These are phyloP conservation scores for Niveomyces coronatus DNA, from an alignment of 2,329 filamentous ascomycete species.

Conservation along the genomic window DNA sequence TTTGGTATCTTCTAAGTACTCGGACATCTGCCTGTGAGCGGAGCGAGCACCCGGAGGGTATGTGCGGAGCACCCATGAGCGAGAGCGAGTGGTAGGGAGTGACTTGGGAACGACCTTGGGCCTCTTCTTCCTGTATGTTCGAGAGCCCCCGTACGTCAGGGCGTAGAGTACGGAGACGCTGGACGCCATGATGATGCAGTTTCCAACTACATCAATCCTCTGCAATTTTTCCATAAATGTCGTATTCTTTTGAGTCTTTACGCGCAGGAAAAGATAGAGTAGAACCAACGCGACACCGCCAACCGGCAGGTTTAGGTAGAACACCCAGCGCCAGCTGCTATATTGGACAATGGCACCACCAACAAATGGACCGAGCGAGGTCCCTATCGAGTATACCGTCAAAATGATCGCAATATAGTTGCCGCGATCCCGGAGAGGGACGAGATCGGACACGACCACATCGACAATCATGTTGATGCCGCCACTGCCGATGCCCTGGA, in stretches of 20 bases:
- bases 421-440: slow-evolving; percentile 33
- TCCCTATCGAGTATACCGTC: slow-evolving; percentile 21
- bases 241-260: slow-evolving; percentile 11
- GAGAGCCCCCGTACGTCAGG: slow-evolving; percentile 11
- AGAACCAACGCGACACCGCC: slow-evolving; percentile 14
- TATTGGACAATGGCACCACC: slow-evolving; percentile 14
- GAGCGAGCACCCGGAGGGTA: too few species aligned
- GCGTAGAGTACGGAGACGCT: slow-evolving; percentile 16
- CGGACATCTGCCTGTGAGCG: too few species aligned
- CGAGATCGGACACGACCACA: slow-evolving; percentile 27
- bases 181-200: slow-evolving; percentile 25
- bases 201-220: slow-evolving; percentile 30
- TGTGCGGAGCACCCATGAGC: too few species aligned
- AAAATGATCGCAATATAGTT: slow-evolving; percentile 24
- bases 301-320: slow-evolving; percentile 29
- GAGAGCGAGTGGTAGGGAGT: too few species aligned
- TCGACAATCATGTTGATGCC: slow-evolving; percentile 19
- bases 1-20: too few species aligned
- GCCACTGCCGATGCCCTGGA: slow-evolving; percentile 29
- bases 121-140: too few species aligned
- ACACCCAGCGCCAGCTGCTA: slow-evolving; percentile 29
- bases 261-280: slow-evolving; percentile 14
- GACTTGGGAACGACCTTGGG: too few species aligned
- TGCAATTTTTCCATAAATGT: slow-evolving; percentile 11
- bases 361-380: slow-evolving; percentile 19